These are phyloP conservation scores for Yarrowia phangngaensis DNA, from an alignment of 805 yeast species.

Conservation along the genomic window DNA sequence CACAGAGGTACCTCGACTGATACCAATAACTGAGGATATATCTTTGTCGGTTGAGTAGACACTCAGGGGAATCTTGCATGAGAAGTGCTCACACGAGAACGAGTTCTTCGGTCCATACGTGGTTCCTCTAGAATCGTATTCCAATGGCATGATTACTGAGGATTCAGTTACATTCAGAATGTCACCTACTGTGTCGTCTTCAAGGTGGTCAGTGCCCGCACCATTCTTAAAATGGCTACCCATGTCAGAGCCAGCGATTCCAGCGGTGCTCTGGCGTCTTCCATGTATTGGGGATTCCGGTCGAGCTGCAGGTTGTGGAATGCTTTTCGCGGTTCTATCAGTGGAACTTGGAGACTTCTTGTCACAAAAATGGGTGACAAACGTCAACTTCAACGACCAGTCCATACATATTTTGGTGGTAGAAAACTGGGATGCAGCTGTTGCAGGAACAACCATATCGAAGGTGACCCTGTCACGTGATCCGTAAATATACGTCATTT, in stretches of 20 bases:
- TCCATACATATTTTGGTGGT: constrained; percentile 36
- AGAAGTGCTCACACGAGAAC: constrained; percentile 35
- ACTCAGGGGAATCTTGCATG: constrained; percentile 45
- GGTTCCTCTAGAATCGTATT: constrained; percentile 19
- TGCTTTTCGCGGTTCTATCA: too few species aligned
- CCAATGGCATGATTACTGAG: constrained; percentile 9
- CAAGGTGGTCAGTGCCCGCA: background rate
- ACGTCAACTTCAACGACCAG: constrained; percentile 39
- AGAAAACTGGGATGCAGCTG: constrained; percentile 39
- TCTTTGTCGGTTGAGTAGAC: constrained; percentile 45
- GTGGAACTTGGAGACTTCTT: constrained; percentile 2
- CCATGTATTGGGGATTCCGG: too few species aligned
- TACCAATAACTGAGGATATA: constrained; percentile 32
- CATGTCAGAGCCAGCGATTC: constrained; percentile 20
- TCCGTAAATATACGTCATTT: constrained; percentile 24
- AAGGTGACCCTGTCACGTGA: constrained; percentile 12
- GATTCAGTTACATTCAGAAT: constrained; percentile 11
- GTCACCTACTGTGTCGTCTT: background rate
- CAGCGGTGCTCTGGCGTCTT: too few species aligned
- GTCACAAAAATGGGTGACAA: constrained; percentile 33
- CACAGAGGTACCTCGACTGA: constrained; percentile 22
- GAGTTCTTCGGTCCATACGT: constrained; percentile 28
- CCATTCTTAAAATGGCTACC: background rate
- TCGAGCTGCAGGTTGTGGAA: too few species aligned
- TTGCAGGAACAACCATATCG: constrained; percentile 36